Evolutionary conservation across 495 filamentous ascomycete species (phyloP).

Genomic region (Penicillium paxilli): DNA sequence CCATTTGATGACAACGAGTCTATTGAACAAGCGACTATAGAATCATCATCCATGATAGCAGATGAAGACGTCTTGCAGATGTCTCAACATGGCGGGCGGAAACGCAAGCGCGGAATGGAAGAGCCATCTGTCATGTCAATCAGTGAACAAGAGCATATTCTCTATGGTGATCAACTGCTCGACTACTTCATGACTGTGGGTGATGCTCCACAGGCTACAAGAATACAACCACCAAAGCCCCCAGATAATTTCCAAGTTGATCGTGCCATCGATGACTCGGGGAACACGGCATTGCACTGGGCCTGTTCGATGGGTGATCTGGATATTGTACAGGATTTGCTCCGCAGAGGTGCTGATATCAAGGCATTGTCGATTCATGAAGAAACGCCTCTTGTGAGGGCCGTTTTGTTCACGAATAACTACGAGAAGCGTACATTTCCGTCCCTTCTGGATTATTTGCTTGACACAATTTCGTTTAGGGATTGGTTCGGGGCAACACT

Average conservation of each 20-base stretch:
- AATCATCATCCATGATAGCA: constrained; percentile 77
- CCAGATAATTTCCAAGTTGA: constrained; percentile 83
- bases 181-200: constrained; percentile 91
- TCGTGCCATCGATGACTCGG: constrained; percentile 83
- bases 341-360: constrained; percentile 67
- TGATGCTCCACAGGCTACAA: constrained; percentile 59
- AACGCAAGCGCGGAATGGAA: constrained; percentile 69
- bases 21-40: constrained; percentile 74
- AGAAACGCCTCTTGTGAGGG: constrained; percentile 93
- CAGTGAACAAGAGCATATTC: constrained; percentile 77
- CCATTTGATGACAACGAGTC: constrained; percentile 79
- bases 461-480: constrained; percentile 68
- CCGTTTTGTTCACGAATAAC: constrained; percentile 93
- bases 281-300: constrained; percentile 92
- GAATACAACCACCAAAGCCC: constrained; percentile 67
- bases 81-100: constrained; percentile 67
- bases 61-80: constrained; percentile 74
- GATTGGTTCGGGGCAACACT: constrained; percentile 81
- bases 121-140: constrained; percentile 60
- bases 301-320: constrained; percentile 97
- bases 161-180: constrained; percentile 87
- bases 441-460: constrained; percentile 72
- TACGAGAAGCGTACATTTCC: constrained; percentile 88
- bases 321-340: constrained; percentile 81
- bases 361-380: constrained; percentile 71